phyloP scores from a whole-genome alignment of 345 rosid species.

The Eucalyptus melliodora region DNA sequence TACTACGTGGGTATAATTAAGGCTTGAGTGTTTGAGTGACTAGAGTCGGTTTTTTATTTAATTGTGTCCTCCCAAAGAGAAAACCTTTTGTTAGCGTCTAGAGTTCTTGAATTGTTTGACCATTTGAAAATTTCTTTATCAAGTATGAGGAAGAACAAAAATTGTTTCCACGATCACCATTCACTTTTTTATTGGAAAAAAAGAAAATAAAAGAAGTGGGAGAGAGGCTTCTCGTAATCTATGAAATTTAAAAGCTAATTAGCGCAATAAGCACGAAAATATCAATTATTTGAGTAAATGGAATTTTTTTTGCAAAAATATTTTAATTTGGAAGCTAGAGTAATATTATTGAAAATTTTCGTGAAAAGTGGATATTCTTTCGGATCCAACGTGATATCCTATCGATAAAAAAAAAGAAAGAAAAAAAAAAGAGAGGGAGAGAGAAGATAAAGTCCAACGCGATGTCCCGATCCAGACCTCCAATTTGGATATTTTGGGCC shows the following conservation, averaged over 20 bases:
- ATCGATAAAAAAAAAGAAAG: background rate
- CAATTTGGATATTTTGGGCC: background rate
- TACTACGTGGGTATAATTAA: accelerated
- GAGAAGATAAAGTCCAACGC: background rate
- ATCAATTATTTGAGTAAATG: background rate
- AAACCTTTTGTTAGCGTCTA: background rate
- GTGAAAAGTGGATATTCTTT: background rate
- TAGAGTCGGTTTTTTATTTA: background rate
- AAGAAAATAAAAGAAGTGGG: background rate
- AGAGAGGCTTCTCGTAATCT: background rate
- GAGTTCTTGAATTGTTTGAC: background rate
- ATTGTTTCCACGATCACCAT: background rate
- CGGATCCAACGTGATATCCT: background rate
- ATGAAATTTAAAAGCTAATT: too few species aligned
- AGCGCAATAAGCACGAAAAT: too few species aligned
- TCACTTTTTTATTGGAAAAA: background rate
- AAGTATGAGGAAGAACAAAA: background rate
- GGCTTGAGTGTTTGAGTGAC: background rate
- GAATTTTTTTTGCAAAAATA: background rate
- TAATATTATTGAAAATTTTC: background rate
- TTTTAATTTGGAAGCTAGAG: background rate
- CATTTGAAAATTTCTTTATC: background rate
- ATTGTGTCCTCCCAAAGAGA: too few species aligned
- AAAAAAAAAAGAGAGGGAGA: background rate
- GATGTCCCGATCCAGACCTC: background rate